These are phyloP conservation scores for Pleurozium schreberi DNA, from an alignment of 225 moss, liverwort and hornwort genomes.

Conservation along the genomic window DNA sequence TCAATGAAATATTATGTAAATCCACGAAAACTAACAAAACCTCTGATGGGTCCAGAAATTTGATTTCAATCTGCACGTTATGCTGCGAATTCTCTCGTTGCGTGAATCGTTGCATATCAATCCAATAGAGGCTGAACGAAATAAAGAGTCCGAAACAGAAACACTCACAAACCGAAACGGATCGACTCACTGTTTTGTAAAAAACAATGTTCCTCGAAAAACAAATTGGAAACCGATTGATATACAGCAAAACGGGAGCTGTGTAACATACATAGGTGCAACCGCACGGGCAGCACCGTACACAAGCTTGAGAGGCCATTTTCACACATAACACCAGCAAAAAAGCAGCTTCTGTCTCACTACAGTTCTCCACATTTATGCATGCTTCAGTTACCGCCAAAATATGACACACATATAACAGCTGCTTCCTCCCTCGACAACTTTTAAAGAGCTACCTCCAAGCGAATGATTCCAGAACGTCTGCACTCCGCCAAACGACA, in stretches of 20 bases:
- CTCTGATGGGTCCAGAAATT: not conserved
- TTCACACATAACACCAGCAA: conserved; percentile 43
- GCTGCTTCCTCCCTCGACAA: conserved; percentile 46
- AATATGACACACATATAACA: conserved; percentile 7
- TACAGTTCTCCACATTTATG: conserved; percentile 30
- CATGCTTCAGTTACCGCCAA: conserved; percentile 27
- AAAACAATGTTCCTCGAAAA: conserved; percentile 6
- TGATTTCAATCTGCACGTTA: not conserved
- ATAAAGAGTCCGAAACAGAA: not conserved
- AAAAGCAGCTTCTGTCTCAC: conserved; percentile 38
- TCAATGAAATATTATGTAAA: no score
- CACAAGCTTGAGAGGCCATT: conserved; percentile 46
- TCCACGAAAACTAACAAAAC: no score
- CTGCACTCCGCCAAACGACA: not conserved
- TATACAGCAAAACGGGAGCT: conserved; percentile 41
- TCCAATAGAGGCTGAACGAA: not conserved
- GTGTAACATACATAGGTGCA: conserved; percentile 39
- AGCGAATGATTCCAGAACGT: conserved; percentile 24
- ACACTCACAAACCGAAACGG: not conserved
- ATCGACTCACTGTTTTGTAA: not conserved
- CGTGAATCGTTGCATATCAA: not conserved
- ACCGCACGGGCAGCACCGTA: conserved; percentile 20
- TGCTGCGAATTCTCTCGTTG: not conserved
- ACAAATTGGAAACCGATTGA: conserved; percentile 30
- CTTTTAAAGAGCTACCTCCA: conserved; percentile 40